Conservation (phyloP, 2,329 filamentous ascomycete genomes). For the Hypoxylon sp. region DNA sequence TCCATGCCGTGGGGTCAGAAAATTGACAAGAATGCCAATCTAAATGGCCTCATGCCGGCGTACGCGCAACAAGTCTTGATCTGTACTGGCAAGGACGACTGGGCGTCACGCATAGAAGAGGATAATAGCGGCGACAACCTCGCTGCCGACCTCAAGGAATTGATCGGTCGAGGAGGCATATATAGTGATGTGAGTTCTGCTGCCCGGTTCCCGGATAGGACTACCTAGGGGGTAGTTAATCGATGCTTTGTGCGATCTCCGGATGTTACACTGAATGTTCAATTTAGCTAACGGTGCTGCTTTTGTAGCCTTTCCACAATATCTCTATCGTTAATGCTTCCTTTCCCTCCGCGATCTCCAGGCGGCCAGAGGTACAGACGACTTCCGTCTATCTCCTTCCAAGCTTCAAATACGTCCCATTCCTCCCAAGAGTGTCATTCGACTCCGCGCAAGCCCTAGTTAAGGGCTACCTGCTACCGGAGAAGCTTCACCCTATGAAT, state of each 20-base stretch:
- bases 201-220: background rate
- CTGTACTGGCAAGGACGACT: constrained; percentile 84
- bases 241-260: constrained; percentile 5
- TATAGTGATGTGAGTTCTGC: constrained; percentile 74
- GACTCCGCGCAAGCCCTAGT: constrained; percentile 71
- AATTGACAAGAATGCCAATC: constrained; percentile 78
- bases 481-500: constrained; percentile 73
- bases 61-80: constrained; percentile 89
- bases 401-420: constrained; percentile 84
- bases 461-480: constrained; percentile 76
- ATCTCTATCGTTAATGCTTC: constrained; percentile 83
- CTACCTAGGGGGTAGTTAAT: constrained; percentile 1
- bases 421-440: constrained; percentile 74
- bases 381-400: constrained; percentile 84
- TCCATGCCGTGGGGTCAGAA: constrained; percentile 75
- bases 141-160: constrained; percentile 78
- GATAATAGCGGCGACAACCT: constrained; percentile 78
- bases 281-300: constrained; percentile 54
- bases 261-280: background rate
- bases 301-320: constrained; percentile 82
- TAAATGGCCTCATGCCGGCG: constrained; percentile 82
- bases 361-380: constrained; percentile 63
- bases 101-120: constrained; percentile 87
- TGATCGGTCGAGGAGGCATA: constrained; percentile 75
- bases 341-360: constrained; percentile 71